Evolutionary conservation across 1,139 yeast genomes (phyloP).

Genomic region (Pneumocystis wakefieldiae): DNA sequence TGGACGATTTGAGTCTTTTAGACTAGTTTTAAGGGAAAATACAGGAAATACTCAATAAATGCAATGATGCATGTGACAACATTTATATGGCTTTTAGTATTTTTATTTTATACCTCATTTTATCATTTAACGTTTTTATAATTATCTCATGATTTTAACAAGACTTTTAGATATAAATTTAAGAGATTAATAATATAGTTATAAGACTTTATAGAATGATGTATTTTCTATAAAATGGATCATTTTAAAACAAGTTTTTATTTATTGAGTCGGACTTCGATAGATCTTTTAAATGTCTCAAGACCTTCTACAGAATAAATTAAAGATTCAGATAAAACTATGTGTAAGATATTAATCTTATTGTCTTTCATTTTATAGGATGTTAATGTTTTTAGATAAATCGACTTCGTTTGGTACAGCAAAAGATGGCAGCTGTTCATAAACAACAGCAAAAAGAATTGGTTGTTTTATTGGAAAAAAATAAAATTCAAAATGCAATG

Average conservation of each 20-base stretch:
- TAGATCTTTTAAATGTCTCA: not conserved
- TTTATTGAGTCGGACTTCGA: not conserved
- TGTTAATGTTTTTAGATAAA: conserved; percentile 47
- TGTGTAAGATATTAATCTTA: not conserved
- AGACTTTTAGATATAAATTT: not conserved
- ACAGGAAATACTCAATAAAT: not conserved
- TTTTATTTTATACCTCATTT: no score
- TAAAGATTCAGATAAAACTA: not conserved
- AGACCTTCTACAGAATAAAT: not conserved
- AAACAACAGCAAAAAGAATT: conserved; percentile 64
- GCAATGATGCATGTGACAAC: not conserved
- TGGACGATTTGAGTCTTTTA: conserved; percentile 27
- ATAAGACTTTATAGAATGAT: not conserved
- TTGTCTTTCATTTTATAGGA: not conserved
- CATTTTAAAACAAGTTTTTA: not conserved
- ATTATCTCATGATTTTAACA: not conserved
- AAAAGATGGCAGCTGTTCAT: conserved; percentile 65
- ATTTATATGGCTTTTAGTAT: not conserved
- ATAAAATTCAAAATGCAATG: conserved; percentile 71
- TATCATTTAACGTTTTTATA: no score
- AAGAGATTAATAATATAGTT: not conserved
- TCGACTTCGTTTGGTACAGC: conserved; percentile 64
- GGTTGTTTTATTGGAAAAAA: conserved; percentile 55
- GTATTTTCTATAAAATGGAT: not conserved
- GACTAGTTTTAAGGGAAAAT: conserved; percentile 11